Conservation (phyloP, 257 asterid genomes). For the Leptodermis oblonga region DNA sequence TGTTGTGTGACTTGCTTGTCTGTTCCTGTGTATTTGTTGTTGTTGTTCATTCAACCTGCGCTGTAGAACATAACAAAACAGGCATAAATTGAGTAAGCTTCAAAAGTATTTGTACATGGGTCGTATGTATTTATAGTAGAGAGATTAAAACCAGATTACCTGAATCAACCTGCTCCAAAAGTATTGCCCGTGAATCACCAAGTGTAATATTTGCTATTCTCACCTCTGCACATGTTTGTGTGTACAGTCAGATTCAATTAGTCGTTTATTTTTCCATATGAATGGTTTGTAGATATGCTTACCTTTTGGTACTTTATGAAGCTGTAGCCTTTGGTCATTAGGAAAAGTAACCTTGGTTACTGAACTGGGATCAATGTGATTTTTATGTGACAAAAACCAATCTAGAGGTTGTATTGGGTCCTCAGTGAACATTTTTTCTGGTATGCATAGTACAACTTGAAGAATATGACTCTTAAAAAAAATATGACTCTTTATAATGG, state of each 20-base stretch:
- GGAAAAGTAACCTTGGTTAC: not conserved
- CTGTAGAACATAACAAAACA: not conserved
- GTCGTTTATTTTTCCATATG: not conserved
- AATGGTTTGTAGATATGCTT: not conserved
- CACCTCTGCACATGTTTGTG: not conserved
- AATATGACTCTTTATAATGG: not conserved
- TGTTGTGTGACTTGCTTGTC: not conserved
- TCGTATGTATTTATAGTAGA: not conserved
- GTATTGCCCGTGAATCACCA: not conserved
- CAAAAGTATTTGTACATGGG: not conserved
- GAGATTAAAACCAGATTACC: not conserved
- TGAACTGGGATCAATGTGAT: not conserved
- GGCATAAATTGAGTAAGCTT: not conserved
- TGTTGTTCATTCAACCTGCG: not conserved
- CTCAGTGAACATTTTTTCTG: not conserved
- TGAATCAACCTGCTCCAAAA: not conserved
- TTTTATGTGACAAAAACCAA: not conserved
- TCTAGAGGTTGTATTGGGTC: not conserved
- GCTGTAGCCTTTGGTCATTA: not conserved
- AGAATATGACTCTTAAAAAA: not conserved
- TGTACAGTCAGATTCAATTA: not conserved
- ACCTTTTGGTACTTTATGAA: not conserved
- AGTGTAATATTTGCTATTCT: not conserved
- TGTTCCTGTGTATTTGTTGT: not conserved
- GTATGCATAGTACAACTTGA: not conserved